A percentile compares a stretch with the other conserved stretches of the same genome.
phyloP scores from a whole-genome alignment of 1,139 yeast species.

The Yamadazyma conglobata region DNA sequence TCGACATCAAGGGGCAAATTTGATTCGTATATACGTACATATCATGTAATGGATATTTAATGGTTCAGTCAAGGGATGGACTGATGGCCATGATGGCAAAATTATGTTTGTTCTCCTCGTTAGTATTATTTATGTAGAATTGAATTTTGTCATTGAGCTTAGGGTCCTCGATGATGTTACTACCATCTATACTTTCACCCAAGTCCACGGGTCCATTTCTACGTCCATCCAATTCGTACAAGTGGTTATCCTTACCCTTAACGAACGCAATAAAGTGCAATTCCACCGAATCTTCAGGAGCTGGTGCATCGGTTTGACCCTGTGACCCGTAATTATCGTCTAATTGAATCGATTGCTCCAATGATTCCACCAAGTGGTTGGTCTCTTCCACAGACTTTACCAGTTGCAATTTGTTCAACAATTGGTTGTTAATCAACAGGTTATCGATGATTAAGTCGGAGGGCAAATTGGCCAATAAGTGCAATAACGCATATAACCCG shows the following conservation, averaged over 20 bases:
- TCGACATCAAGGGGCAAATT: constrained; percentile 92
- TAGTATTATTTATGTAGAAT: constrained; percentile 61
- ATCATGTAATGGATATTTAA: background rate
- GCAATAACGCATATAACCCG: constrained; percentile 86
- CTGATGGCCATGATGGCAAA: constrained; percentile 70
- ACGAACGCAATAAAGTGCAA: constrained; percentile 80
- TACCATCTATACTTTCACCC: constrained; percentile 36
- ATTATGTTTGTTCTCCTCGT: constrained; percentile 54
- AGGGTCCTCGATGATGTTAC: constrained; percentile 54
- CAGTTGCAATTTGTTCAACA: constrained; percentile 16
- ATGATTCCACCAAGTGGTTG: constrained; percentile 46
- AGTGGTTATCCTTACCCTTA: constrained; percentile 51
- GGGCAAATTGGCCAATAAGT: constrained; percentile 65
- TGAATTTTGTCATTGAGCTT: constrained; percentile 54
- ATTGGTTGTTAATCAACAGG: constrained; percentile 29
- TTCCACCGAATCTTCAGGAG: constrained; percentile 58
- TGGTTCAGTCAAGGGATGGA: constrained; percentile 41
- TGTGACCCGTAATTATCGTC: constrained; percentile 60
- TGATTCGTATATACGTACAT: constrained; percentile 16
- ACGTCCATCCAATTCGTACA: constrained; percentile 89
- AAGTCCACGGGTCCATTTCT: constrained; percentile 71
- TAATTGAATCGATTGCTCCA: constrained; percentile 43
- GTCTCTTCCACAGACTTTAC: constrained; percentile 33
- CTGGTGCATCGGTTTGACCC: constrained; percentile 83
- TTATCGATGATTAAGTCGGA: constrained; percentile 37